phyloP scores from a whole-genome alignment of 2,329 filamentous ascomycete species.

The Calonectria honghensis region DNA sequence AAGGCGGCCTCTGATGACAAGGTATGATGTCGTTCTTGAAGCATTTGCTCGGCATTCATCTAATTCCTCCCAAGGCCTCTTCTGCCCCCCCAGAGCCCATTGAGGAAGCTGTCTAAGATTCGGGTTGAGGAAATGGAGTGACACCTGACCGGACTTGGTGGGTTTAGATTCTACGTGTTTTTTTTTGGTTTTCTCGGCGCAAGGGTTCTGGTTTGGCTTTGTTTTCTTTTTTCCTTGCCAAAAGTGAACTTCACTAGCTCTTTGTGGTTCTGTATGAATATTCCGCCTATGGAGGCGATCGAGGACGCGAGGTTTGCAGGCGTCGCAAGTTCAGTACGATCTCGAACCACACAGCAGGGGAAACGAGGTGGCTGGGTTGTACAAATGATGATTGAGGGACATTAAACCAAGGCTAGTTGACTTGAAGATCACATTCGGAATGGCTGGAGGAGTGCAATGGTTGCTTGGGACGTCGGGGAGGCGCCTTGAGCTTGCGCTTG shows the following conservation, averaged over 20 bases:
- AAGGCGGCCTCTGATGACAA: constrained; percentile 61
- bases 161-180: constrained; percentile 49
- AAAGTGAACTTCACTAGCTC: constrained; percentile 52
- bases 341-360: constrained; percentile 34
- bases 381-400: constrained; percentile 48
- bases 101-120: constrained; percentile 60
- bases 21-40: constrained; percentile 50
- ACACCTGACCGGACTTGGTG: constrained; percentile 39
- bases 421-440: constrained; percentile 35
- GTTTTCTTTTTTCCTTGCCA: constrained; percentile 50
- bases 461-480: constrained; percentile 39
- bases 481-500: constrained; percentile 41
- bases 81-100: constrained; percentile 59
- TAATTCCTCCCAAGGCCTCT: constrained; percentile 51
- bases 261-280: constrained; percentile 56
- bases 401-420: constrained; percentile 39
- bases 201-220: constrained; percentile 54
- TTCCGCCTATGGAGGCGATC: constrained; percentile 48
- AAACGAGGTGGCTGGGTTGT: constrained; percentile 46
- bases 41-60: not conserved
- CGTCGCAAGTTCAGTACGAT: constrained; percentile 42
- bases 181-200: constrained; percentile 52
- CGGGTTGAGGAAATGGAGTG: constrained; percentile 14
- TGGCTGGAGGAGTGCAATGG: constrained; percentile 40
- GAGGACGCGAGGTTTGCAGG: constrained; percentile 43